Percentiles rank a stretch among this genome's conserved stretches.
These are phyloP conservation scores for Sphagnum contortum DNA, from an alignment of 225 moss, liverwort and hornwort species.

Conservation along the genomic window DNA sequence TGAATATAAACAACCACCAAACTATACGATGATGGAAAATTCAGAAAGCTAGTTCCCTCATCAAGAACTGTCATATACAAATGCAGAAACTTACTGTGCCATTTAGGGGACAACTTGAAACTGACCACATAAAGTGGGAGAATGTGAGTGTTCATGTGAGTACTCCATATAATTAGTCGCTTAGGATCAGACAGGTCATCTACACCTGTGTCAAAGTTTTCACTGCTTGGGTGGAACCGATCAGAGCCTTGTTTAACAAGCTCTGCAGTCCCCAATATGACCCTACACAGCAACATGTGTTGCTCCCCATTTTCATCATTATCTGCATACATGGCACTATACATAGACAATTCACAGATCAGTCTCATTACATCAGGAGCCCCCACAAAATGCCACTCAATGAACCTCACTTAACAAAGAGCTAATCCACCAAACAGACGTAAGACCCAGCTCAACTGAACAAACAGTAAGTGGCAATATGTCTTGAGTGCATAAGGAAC, in stretches of 20 bases:
- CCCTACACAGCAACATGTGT: conserved; percentile 45
- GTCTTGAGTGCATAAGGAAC: too few species aligned
- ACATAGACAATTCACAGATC: conserved; percentile 7
- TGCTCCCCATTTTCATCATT: conserved; percentile 51
- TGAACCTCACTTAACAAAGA: not conserved
- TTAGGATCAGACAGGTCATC: conserved; percentile 39
- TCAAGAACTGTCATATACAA: not conserved
- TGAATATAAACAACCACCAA: too few species aligned
- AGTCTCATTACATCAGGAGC: too few species aligned
- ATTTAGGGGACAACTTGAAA: conserved; percentile 42
- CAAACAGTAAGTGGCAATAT: too few species aligned
- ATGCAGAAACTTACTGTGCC: conserved; percentile 40
- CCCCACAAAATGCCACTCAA: not conserved
- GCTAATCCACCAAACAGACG: not conserved
- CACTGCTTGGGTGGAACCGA: conserved; percentile 48
- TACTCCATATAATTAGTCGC: conserved; percentile 49
- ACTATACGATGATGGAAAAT: too few species aligned
- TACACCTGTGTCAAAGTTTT: conserved; percentile 44
- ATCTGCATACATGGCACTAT: conserved; percentile 55
- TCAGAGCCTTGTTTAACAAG: conserved; percentile 41
- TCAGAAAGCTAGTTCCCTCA: too few species aligned
- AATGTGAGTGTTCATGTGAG: conserved; percentile 55
- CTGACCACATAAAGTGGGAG: conserved; percentile 51
- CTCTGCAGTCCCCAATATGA: conserved; percentile 46
- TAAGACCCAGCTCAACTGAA: not conserved